Percentiles rank a stretch among this genome's conserved stretches.
These are phyloP conservation scores for Boletus rufocinnamomeus DNA, from an alignment of 768 basidiomycete species.

Conservation along the genomic window DNA sequence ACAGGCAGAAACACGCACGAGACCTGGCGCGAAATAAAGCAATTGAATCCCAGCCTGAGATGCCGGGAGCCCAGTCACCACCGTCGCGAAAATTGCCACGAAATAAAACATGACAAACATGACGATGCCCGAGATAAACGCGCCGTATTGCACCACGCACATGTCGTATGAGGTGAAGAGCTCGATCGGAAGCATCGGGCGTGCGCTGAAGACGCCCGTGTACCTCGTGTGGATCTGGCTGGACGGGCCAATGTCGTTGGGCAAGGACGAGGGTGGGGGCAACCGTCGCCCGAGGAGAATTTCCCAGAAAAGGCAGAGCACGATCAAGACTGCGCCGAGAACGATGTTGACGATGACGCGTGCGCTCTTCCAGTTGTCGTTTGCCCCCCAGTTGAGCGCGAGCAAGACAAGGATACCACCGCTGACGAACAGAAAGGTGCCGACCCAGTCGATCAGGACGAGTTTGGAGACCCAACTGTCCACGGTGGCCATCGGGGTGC, in stretches of 20 bases:
- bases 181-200: constrained; percentile 49
- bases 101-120: constrained; percentile 58
- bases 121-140: constrained; percentile 48
- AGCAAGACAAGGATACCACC: constrained; percentile 50
- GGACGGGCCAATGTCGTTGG: neutral
- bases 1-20: constrained; percentile 33
- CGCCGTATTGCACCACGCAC: constrained; percentile 39
- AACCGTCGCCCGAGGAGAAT: constrained; percentile 36
- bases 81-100: constrained; percentile 51
- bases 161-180: constrained; percentile 47
- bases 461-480: constrained; percentile 33
- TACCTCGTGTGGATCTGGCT: constrained; percentile 3
- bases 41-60: constrained; percentile 46
- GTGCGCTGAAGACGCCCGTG: constrained; percentile 29
- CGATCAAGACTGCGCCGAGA: constrained; percentile 45
- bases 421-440: constrained; percentile 43
- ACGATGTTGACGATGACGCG: constrained; percentile 50
- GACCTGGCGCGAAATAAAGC: constrained; percentile 54
- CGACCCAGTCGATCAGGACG: constrained; percentile 48
- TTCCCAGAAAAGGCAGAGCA: constrained; percentile 46
- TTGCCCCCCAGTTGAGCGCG: constrained; percentile 54
- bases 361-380: constrained; percentile 40
- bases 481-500: neutral
- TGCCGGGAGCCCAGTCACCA: constrained; percentile 45
- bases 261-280: neutral